Base-by-base conservation (phyloP, 306 rosid species). In the Astragalus glycyphyllos region DNA sequence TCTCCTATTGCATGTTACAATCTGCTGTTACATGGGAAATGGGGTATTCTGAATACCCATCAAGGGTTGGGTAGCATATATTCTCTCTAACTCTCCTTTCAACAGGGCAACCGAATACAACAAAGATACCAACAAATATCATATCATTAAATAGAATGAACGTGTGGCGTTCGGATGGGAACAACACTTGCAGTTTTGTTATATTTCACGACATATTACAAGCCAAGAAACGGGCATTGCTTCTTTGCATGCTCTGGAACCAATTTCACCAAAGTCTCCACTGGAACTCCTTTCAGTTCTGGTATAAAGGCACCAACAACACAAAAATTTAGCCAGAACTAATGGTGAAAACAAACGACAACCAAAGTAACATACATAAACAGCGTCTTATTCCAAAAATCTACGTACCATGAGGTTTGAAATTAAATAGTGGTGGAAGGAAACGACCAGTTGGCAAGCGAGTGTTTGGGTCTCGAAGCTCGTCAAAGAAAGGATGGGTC, bases 391-490 rank as follows among this genome's bases (percentile, higher is more conserved):
- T 56, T 57, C 5, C 35, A 54, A 66, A 23, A 80, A 64, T 34
- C 16, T 44, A 38, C 87, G 44, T 87, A 93, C 98, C 98, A 23
- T 93, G 97, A 50, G 97, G 79, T 74, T 93, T 93, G 65, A 93
- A 93, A 78, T 93, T 93, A 80, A 90, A 90, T 60, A 93, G 80
- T 3, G 98, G 98, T 20, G 98, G 98, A 76, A 93, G 97, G 83
- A 85, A 84, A 47, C 98, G 96, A 40, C 98, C 97, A 77, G 91
- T 93, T 7, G 98, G 98, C 76, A 93, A 80, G 84, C 97, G 96
- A 8, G 92, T 48, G 57, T 80, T 88, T 4, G 81, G 84, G 74
- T 90, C 98, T 20, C 98, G 96, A 66, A 93, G 97, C 73, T 93
- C 98, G 4, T 93, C 97, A n/a, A 93, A 93, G 77, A 93, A 93